Base-by-base conservation (phyloP, 2,329 filamentous ascomycete genomes). In the Aphanocladium album region DNA sequence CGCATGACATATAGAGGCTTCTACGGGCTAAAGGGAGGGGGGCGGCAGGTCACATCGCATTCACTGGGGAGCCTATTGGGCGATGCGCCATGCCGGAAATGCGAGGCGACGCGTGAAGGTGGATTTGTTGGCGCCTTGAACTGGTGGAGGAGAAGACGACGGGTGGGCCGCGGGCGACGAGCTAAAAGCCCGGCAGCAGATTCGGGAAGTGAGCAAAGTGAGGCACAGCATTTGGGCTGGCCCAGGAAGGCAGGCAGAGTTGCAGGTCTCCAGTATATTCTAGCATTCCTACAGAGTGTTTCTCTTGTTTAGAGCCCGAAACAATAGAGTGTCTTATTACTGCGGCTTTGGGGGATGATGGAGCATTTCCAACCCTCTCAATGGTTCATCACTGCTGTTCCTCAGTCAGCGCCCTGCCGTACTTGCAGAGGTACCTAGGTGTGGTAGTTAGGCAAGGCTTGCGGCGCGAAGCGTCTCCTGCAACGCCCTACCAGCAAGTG, bases 101-200 rank as follows among this genome's bases (percentile, higher is more conserved):
- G 54, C 54, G 33, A 49, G 45, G 12, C 16, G 33, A 21, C n/a
- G n/a, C 17, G n/a, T 50, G 45, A 46, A 23, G 25, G 55, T 50
- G 23, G 41, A 35, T 57, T 23, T 30, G 53, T 12, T 45, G 52
- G 39, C 21, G 37, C 21, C 35, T 45, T 49, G 50, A 60, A 21
- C 30, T 27, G 21, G 23, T 27, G 33, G 43, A 30, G 51, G 43
- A 54, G 50, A 30, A 54, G 45, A 30, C 51, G 9, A n/a, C 27
- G 16, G 37, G 58, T 49, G 49, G 50, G 43, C 43, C 58, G 25
- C 33, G 51, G 39, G 41, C n/a, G 30, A 39, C 47, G 37, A 41
- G 39, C 53, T 60, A 62, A 57, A 67, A 56, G 33, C 54, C 47
- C 65, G 62, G 61, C 62, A 62, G 53, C 57, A 53, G 51, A 57